Conservation (phyloP, 1,284 basidiomycete species). For the Cryptococcus depauperatus region DNA sequence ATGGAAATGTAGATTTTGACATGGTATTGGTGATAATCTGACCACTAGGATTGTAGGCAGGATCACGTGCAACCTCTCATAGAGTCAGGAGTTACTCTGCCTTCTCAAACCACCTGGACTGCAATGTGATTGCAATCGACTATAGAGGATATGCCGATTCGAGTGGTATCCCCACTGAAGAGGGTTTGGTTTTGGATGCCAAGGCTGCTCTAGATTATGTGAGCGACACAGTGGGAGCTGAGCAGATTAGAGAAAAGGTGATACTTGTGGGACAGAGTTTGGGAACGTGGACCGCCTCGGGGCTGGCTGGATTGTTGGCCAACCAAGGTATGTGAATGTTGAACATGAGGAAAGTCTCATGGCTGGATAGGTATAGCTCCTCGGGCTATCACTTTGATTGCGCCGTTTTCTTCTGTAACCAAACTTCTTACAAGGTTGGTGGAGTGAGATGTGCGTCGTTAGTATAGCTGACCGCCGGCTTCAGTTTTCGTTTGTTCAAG, state of each 20-base stretch:
- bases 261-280: slow-evolving; percentile 65
- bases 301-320: slow-evolving; percentile 31
- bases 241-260: slow-evolving; percentile 21
- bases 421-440: slow-evolving; percentile 32
- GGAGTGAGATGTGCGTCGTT: neutral
- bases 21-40: too few species aligned
- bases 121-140: slow-evolving; percentile 75
- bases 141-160: slow-evolving; percentile 93
- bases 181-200: slow-evolving; percentile 68
- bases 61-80: slow-evolving; percentile 24
- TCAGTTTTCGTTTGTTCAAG: slow-evolving; percentile 32
- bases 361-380: slow-evolving; percentile 22
- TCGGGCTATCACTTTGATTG: slow-evolving; percentile 33
- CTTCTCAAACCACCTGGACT: slow-evolving; percentile 27
- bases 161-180: slow-evolving; percentile 64
- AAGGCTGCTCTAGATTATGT: slow-evolving; percentile 60
- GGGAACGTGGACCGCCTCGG: slow-evolving; percentile 71
- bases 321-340: slow-evolving; percentile 23
- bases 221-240: neutral
- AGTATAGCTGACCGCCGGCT: neutral
- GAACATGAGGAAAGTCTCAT: neutral
- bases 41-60: slow-evolving; percentile 24
- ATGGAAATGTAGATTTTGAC: slow-evolving; percentile 67
- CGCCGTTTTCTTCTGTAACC: slow-evolving; percentile 38
- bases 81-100: slow-evolving; percentile 27